Evolutionary conservation across 192 early-diverging fungal genomes (phyloP).

Genomic region (Hyaloraphidium curvatum): DNA sequence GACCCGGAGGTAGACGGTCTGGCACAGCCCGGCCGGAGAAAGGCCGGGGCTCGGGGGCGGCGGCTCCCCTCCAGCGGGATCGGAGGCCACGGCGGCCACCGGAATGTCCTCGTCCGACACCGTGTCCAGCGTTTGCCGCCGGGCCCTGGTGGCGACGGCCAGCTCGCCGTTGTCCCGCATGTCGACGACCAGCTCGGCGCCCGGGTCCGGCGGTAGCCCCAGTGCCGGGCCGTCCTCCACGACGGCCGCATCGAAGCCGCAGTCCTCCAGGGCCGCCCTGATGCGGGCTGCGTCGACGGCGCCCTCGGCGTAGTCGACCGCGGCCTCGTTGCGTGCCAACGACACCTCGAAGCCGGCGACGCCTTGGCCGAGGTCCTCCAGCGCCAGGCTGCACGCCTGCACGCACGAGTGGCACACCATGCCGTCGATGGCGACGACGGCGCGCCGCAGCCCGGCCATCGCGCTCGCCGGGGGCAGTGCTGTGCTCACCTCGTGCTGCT

Average conservation of each 20-base stretch:
- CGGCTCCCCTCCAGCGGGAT: not conserved
- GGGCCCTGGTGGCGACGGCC: not conserved
- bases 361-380: conserved; percentile 4
- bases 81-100: not conserved
- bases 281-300: conserved; percentile 7
- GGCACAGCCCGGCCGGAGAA: not conserved
- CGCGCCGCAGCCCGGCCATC: too few species aligned
- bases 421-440: conserved; percentile 13
- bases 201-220: not conserved
- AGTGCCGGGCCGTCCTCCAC: not conserved
- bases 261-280: conserved; percentile 33
- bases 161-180: conserved; percentile 10
- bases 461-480: too few species aligned
- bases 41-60: conserved; percentile 2
- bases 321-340: too few species aligned
- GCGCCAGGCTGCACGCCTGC: conserved; percentile 5
- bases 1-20: conserved; percentile 38
- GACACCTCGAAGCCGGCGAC: too few species aligned
- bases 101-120: conserved; percentile 2
- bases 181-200: conserved; percentile 28
- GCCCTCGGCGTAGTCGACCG: conserved; percentile 1
- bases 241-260: conserved; percentile 32
- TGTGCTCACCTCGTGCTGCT: too few species aligned
- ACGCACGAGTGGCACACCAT: conserved; percentile 23
- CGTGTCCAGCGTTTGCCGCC: conserved; percentile 7